These are phyloP conservation scores for Cornus florida DNA, from an alignment of 148 eudicot genomes.

Conservation along the genomic window DNA sequence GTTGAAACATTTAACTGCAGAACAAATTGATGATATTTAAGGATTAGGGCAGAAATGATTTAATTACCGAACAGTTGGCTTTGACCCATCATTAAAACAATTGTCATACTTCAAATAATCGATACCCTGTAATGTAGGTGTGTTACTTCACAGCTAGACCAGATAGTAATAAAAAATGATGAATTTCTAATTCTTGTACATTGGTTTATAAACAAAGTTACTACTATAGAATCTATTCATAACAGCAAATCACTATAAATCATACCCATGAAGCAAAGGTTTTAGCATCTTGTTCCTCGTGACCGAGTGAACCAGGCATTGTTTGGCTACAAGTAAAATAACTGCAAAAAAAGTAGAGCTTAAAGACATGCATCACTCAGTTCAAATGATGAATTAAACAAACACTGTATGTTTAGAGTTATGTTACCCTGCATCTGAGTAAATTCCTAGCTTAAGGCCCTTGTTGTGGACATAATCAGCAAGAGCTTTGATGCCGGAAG, in stretches of 20 bases:
- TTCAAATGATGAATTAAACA: background rate
- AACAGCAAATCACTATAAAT: too few species aligned
- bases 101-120: constrained; percentile 95
- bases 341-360: constrained; percentile 29
- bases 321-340: constrained; percentile 55
- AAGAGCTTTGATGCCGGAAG: constrained; percentile 80
- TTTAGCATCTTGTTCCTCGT: constrained; percentile 77
- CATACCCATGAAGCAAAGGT: constrained; percentile 79
- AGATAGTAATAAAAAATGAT: background rate
- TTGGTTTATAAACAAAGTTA: too few species aligned
- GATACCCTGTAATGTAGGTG: constrained; percentile 47
- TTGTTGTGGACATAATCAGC: constrained; percentile 84
- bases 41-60: background rate
- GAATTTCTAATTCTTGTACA: background rate
- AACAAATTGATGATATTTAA: background rate
- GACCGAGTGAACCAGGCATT: constrained; percentile 85
- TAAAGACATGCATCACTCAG: constrained; percentile 2
- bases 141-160: background rate
- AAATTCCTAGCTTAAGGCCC: constrained; percentile 83
- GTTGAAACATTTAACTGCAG: background rate
- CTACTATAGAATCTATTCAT: too few species aligned
- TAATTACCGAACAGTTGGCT: constrained; percentile 65
- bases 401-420: background rate
- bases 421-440: constrained; percentile 80
- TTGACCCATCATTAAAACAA: constrained; percentile 56